These are phyloP conservation scores for Trichaptum fuscoviolaceum DNA, from an alignment of 768 basidiomycete species.

Conservation along the genomic window DNA sequence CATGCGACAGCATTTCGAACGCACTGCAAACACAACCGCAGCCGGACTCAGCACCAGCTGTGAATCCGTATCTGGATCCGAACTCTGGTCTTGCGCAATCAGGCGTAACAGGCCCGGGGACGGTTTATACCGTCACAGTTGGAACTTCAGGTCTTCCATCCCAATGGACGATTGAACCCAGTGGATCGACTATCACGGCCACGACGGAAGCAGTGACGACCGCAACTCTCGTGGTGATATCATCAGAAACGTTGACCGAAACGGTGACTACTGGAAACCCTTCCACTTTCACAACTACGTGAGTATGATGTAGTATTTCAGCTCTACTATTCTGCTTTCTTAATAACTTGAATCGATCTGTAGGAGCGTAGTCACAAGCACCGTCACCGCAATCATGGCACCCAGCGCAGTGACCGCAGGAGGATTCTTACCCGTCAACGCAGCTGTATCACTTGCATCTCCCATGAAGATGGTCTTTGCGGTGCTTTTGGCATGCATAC, in stretches of 20 bases:
- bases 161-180: slow-evolving; percentile 10
- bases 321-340: neutral
- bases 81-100: slow-evolving; percentile 2
- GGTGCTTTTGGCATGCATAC: neutral
- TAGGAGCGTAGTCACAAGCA: slow-evolving; percentile 5
- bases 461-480: neutral
- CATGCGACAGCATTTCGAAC: slow-evolving; percentile 21
- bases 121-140: slow-evolving; percentile 12
- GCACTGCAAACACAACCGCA: slow-evolving; percentile 29
- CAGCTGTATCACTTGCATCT: neutral
- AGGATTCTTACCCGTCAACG: slow-evolving; percentile 22
- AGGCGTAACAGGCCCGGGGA: neutral
- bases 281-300: slow-evolving; percentile 20
- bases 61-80: slow-evolving; percentile 23
- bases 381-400: slow-evolving; percentile 18
- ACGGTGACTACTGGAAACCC: slow-evolving; percentile 18
- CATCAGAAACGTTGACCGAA: slow-evolving; percentile 16
- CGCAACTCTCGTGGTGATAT: slow-evolving; percentile 17
- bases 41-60: slow-evolving; percentile 24
- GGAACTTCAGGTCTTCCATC: slow-evolving; percentile 13
- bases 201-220: slow-evolving; percentile 16
- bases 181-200: slow-evolving; percentile 14
- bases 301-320: slow-evolving; percentile 5
- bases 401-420: slow-evolving; percentile 13
- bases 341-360: neutral